These are phyloP conservation scores for Starmera pachycereana DNA, from an alignment of 805 yeast genomes.

Conservation along the genomic window DNA sequence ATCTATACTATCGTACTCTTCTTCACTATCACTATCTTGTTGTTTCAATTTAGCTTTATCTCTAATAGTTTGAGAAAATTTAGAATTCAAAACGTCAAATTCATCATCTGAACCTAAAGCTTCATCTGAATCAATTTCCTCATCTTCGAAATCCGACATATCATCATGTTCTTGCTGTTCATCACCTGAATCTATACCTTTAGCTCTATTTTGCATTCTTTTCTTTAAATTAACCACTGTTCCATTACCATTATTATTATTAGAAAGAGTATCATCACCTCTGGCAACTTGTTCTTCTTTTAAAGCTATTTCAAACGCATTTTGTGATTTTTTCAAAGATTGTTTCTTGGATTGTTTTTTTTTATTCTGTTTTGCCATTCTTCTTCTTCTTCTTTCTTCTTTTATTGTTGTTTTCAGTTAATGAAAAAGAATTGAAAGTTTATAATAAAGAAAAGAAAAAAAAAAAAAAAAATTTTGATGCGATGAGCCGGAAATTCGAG, in stretches of 20 bases:
- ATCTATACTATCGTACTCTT: conserved; percentile 64
- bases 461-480: not conserved
- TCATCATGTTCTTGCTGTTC: conserved; percentile 19
- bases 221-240: too few relatives aligned
- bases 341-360: conserved; percentile 20
- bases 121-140: conserved; percentile 76
- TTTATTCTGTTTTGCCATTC: conserved; percentile 3
- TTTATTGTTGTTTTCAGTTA: too few relatives aligned
- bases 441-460: not conserved
- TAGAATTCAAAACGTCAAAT: conserved; percentile 50
- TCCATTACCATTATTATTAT: too few relatives aligned
- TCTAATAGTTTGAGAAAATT: conserved; percentile 59
- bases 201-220: too few relatives aligned
- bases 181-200: conserved; percentile 16
- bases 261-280: conserved; percentile 20
- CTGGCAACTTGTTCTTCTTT: conserved; percentile 25
- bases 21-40: conserved; percentile 31
- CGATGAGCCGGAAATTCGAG: conserved; percentile 4
- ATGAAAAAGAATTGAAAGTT: not conserved
- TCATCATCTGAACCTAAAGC: conserved; percentile 80
- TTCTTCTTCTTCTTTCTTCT: not conserved
- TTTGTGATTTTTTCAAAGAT: conserved; percentile 29
- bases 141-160: conserved; percentile 38
- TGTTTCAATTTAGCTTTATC: conserved; percentile 35
- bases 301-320: conserved; percentile 42